Evolutionary conservation across 768 basidiomycete species (phyloP).

Genomic region (Rhizopogon roseolus): DNA sequence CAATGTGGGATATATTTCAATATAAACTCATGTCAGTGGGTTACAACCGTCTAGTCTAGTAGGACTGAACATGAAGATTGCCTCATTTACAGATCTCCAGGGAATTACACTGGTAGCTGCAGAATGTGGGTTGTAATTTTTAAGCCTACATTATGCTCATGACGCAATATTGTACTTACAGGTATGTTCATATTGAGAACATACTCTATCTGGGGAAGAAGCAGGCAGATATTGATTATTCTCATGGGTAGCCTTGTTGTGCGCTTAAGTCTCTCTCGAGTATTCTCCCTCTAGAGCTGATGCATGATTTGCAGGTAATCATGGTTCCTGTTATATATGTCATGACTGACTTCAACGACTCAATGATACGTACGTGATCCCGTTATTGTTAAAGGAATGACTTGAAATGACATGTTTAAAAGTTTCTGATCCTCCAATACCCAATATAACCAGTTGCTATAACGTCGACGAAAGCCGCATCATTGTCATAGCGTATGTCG

Average conservation of each 20-base stretch:
- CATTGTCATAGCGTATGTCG: background rate
- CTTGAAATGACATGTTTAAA: background rate
- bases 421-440: background rate
- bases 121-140: background rate
- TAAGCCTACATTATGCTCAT: background rate
- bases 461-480: background rate
- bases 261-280: background rate
- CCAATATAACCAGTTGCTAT: constrained; percentile 1
- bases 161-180: background rate
- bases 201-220: background rate
- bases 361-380: background rate
- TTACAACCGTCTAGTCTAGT: background rate
- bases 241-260: background rate
- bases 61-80: background rate
- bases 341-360: background rate
- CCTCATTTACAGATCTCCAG: background rate
- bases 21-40: background rate
- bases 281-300: background rate
- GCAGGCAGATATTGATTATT: background rate
- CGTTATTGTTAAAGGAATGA: background rate
- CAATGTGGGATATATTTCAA: background rate
- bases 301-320: background rate
- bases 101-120: background rate
- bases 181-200: constrained; percentile 1
- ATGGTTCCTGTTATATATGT: background rate